Base-by-base conservation (phyloP, 495 filamentous ascomycete species). In the Venustampulla echinocandica region DNA sequence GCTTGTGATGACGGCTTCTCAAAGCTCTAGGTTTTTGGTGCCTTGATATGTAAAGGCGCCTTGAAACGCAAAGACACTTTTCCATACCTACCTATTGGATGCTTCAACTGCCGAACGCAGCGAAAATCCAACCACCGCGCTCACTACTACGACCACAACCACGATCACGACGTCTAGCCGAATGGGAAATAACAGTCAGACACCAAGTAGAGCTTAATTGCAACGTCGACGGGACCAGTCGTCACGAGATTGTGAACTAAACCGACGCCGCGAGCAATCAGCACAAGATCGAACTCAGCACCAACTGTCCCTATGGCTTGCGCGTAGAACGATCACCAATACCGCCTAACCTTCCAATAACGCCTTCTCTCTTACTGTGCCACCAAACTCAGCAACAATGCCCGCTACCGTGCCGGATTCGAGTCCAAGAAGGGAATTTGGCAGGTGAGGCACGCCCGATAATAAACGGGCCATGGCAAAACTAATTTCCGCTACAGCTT, bases 351-450 rank as follows among this genome's bases (percentile, higher is more conserved):
- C 10, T 20, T 21, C 11, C 6, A 18, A 18, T 32, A 30, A 10
- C 21, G 21, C 15, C 10, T n/a, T n/a, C n/a, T n/a, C n/a, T n/a
- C n/a, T n/a, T n/a, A n/a, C n/a, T n/a, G n/a, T n/a, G n/a, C 20
- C 41, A 45, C 42, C 11, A 34, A 27, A 45, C 18, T 23, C 6
- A 14, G 35, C 6, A 42, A 27, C 7, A 40, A 40, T 40, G 18
- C 4, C 37, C 6, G 4, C 10, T 20, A 17, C 10, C 37, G 3
- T 40, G 9, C 33, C 33, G 5, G n/a, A 14, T 49, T 42, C 40
- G 43, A n/a, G 25, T 49, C 42, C 46, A 42, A 24, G 46, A 49
- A 49, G 3, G 35, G 46, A 20, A 37, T 49, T 49, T 14, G 37
- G 35, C 34, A 49, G 25, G 38, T 42, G n/a, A 41, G 22, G 27